phyloP scores from a whole-genome alignment of 352 stramenopile species.

The Elongisporangium undulatum region DNA sequence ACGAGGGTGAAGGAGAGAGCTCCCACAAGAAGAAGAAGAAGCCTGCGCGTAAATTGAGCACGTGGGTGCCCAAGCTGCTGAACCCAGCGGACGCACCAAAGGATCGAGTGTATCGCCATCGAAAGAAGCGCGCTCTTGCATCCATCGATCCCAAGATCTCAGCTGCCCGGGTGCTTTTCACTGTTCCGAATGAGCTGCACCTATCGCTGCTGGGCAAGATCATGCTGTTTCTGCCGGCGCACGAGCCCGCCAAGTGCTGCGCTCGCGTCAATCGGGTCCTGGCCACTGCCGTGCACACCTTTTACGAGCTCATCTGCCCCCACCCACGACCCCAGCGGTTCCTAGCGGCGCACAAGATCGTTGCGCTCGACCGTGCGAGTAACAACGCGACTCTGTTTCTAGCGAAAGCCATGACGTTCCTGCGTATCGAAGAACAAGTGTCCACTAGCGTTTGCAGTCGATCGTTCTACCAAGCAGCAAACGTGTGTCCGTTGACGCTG shows the following conservation, averaged over 20 bases:
- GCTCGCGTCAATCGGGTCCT: slow-evolving; percentile 32
- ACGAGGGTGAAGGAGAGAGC: slow-evolving; percentile 3
- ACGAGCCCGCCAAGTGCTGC: slow-evolving; percentile 21
- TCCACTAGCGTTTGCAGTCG: slow-evolving; percentile 19
- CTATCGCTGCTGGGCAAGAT: slow-evolving; percentile 22
- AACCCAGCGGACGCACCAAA: slow-evolving; percentile 25
- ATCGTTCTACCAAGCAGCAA: slow-evolving; percentile 22
- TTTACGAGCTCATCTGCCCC: slow-evolving; percentile 33
- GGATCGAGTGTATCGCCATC: slow-evolving; percentile 19
- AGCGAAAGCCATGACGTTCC: slow-evolving; percentile 18
- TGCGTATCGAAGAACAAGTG: slow-evolving; percentile 23
- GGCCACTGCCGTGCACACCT: slow-evolving; percentile 18
- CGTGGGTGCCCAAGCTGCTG: slow-evolving; percentile 43
- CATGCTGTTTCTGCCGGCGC: slow-evolving; percentile 30
- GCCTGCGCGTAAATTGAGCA: not conserved
- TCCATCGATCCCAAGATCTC: not conserved
- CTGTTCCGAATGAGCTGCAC: slow-evolving; percentile 10
- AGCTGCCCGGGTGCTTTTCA: slow-evolving; percentile 19
- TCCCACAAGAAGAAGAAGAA: slow-evolving; percentile 4
- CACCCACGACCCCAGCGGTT: slow-evolving; percentile 31
- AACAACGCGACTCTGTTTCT: slow-evolving; percentile 6
- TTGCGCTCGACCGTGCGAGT: slow-evolving; percentile 9
- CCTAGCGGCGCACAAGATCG: slow-evolving; percentile 20
- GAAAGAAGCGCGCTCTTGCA: slow-evolving; percentile 21
- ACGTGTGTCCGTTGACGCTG: slow-evolving; percentile 24